These are phyloP conservation scores for Puccinia novopanici DNA, from an alignment of 1,284 basidiomycete genomes.

Conservation along the genomic window DNA sequence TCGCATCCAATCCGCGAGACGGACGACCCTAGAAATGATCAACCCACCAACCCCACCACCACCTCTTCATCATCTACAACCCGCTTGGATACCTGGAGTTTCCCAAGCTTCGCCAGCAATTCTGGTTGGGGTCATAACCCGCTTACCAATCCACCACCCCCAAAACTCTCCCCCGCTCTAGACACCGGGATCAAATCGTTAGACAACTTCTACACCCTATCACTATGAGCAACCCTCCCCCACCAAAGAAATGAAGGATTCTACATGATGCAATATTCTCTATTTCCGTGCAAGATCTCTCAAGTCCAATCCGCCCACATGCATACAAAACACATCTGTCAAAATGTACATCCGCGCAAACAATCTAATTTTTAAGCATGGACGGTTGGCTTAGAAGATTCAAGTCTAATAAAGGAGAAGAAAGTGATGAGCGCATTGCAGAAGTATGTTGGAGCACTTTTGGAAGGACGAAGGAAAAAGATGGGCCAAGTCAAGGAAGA, in stretches of 20 bases:
- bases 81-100: slow-evolving; percentile 37
- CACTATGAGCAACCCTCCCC: slow-evolving; percentile 7
- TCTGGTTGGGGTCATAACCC: neutral
- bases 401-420: slow-evolving; percentile 9
- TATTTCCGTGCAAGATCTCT: slow-evolving; percentile 14
- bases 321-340: slow-evolving; percentile 35
- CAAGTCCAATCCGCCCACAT: slow-evolving; percentile 22
- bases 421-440: slow-evolving; percentile 5
- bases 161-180: neutral
- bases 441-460: neutral
- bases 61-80: too few species aligned
- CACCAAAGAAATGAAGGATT: neutral
- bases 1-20: slow-evolving; percentile 20
- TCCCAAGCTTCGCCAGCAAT: slow-evolving; percentile 15
- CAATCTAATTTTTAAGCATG: slow-evolving; percentile 23
- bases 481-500: neutral
- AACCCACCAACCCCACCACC: too few species aligned
- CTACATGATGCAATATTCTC: neutral
- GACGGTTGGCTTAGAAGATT: slow-evolving; percentile 17
- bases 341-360: slow-evolving; percentile 22
- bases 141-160: neutral
- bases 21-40: slow-evolving; percentile 27
- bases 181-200: slow-evolving; percentile 9
- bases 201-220: slow-evolving; percentile 21
- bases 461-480: neutral